Evolutionary conservation across 2,329 filamentous ascomycete genomes (phyloP).

Genomic region (Cercospora nicotianae): DNA sequence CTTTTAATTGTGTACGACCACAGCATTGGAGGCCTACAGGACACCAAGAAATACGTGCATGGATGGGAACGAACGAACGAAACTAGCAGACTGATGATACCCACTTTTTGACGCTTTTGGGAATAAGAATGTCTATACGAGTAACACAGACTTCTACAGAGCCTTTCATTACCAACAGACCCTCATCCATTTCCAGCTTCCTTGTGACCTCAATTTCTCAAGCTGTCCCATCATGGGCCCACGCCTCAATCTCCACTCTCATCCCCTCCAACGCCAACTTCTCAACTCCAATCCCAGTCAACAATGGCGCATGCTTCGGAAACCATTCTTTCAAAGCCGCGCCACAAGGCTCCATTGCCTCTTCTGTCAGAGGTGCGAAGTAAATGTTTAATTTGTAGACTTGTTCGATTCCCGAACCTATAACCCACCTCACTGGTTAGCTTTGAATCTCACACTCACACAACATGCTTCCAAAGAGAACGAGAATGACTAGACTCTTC

Average conservation of each 20-base stretch:
- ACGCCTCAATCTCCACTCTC: slow-evolving; percentile 9
- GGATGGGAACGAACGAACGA: neutral
- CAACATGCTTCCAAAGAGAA: no score
- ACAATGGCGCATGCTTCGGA: neutral
- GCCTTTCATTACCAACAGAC: no score
- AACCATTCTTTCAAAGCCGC: neutral
- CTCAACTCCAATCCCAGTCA: neutral
- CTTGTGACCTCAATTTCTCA: neutral
- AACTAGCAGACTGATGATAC: slow-evolving; percentile 14
- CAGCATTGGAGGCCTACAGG: neutral
- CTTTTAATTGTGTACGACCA: neutral
- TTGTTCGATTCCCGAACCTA: neutral
- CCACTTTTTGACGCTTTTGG: slow-evolving; percentile 10
- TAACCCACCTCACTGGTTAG: neutral
- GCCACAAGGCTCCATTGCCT: neutral
- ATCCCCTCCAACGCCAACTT: slow-evolving; percentile 5
- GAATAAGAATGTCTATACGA: neutral
- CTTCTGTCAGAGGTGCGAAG: neutral
- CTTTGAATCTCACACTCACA: neutral
- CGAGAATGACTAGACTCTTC: no score
- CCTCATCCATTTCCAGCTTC: no score
- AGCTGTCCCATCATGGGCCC: neutral
- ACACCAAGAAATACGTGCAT: neutral
- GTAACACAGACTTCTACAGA: neutral
- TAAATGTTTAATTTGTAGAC: neutral